A percentile compares a stretch with the other conserved stretches of the same genome.
These are phyloP conservation scores for Tolypocladium endophyticum DNA, from an alignment of 2,329 filamentous ascomycete genomes.

Conservation along the genomic window DNA sequence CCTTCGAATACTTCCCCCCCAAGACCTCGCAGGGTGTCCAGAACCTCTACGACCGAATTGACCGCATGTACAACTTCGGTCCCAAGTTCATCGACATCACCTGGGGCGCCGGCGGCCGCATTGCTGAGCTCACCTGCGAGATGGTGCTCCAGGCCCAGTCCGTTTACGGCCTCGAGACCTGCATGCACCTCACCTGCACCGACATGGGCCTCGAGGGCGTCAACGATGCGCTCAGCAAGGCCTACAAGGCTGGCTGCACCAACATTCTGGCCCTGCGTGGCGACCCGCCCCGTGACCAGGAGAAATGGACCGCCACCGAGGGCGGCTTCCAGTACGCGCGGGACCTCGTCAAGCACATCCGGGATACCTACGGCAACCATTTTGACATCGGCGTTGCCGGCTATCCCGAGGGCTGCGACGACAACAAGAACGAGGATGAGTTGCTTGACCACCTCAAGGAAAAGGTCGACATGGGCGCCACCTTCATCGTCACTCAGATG, in stretches of 20 bases:
- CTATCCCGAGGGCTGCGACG: slow-evolving; percentile 91
- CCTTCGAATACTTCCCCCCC: slow-evolving; percentile 98
- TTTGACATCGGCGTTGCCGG: slow-evolving; percentile 97
- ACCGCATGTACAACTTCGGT: slow-evolving; percentile 91
- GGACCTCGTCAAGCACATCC: slow-evolving; percentile 80
- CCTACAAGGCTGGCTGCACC: slow-evolving; percentile 91
- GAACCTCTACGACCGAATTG: slow-evolving; percentile 98
- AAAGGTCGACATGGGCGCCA: slow-evolving; percentile 88
- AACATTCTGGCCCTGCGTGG: slow-evolving; percentile 93
- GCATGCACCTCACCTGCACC: slow-evolving; percentile 98
- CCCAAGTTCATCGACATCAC: slow-evolving; percentile 97
- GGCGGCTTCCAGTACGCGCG: slow-evolving; percentile 85
- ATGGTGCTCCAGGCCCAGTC: slow-evolving; percentile 96
- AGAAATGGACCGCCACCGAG: slow-evolving; percentile 83
- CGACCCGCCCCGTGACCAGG: slow-evolving; percentile 86
- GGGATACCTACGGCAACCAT: slow-evolving; percentile 56
- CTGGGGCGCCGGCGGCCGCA: slow-evolving; percentile 89
- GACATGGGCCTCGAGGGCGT: slow-evolving; percentile 94
- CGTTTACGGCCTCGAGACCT: slow-evolving; percentile 92
- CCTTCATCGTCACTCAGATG: slow-evolving; percentile 97
- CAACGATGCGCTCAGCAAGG: slow-evolving; percentile 74
- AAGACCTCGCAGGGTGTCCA: slow-evolving; percentile 97
- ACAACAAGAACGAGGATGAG: slow-evolving; percentile 75
- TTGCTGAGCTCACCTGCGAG: slow-evolving; percentile 87
- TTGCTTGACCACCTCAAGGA: slow-evolving; percentile 91